Base-by-base conservation (phyloP, 768 basidiomycete genomes). In the Leccinum barrowsii region DNA sequence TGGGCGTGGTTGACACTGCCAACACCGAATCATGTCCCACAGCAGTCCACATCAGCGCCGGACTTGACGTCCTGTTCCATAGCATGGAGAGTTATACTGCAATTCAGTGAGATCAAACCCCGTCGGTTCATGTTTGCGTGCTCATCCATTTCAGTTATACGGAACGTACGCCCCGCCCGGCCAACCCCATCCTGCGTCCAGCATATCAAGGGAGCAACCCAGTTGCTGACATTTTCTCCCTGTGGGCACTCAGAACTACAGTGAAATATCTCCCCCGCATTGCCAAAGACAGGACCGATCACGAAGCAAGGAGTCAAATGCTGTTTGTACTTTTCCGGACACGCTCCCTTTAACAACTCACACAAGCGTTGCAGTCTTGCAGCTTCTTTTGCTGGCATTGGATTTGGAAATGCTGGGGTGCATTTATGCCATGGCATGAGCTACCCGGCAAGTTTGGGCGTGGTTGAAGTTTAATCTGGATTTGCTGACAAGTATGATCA, bases 11-110 rank as follows among this genome's bases (percentile, higher is more conserved):
- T 30, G 96, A 98, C 68, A 89, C 93, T 2, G 80, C 85, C 63
- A 97, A 96, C 76, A 98, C 95, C 2, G 90, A 90, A 61, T 85
- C 84, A 6, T 98, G 96, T 71, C 91, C 96, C 3, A 86, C 85
- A n/a, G 86, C 87, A 53, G 87, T 98, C 10, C 93, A 97, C 67
- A 94, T 98, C 65, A 91, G 90, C 60, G 82, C 94, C n/a, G 96
- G 96, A 3, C 80, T 98, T 49, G 96, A 98, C 70, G 94, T 97
- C 2, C 76, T 98, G 34, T 98, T 98, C 82, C 96, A 98, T 65
- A 92, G 94, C 54, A 78, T 98, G 74, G 95, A 98, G 73, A 93
- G 89, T 59, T 96, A 90, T 70, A 96, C 94, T 7, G 91, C 94
- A 5, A 94, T 97, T 63, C 94, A 92, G 85, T 96, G 68, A 70